A percentile compares a stretch with the other conserved stretches of the same genome.
phyloP scores from a whole-genome alignment of 345 rosid species.

The Tarenaya hassleriana region DNA sequence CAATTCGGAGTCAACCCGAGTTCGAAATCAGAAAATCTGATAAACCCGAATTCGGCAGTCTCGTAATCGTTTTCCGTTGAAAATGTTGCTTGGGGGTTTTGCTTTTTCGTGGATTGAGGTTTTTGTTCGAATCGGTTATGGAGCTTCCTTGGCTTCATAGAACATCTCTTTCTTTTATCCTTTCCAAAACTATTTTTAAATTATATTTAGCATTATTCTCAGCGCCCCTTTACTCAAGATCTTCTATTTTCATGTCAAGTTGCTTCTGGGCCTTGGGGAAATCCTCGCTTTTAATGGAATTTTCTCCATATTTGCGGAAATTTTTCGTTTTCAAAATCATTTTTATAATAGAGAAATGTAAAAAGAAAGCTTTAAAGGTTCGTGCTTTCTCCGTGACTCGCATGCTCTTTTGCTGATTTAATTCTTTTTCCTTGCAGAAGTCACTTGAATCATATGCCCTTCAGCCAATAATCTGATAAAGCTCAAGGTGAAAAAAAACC shows the following conservation, averaged over 20 bases:
- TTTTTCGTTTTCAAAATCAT: conserved; percentile 17
- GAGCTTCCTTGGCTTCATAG: no score
- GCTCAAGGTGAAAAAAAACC: conserved; percentile 32
- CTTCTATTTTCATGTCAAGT: conserved; percentile 21
- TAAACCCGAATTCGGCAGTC: no score
- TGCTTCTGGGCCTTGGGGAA: conserved; percentile 23
- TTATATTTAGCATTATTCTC: conserved; percentile 18
- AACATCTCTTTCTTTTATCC: no score
- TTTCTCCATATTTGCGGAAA: conserved; percentile 13
- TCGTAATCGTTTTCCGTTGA: no score
- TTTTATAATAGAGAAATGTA: conserved; percentile 22
- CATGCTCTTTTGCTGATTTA: conserved; percentile 24
- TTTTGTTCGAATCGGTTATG: no score
- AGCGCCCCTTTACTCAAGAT: conserved; percentile 41
- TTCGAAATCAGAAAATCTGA: no score
- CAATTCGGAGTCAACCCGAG: no score
- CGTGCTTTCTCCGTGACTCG: conserved; percentile 53
- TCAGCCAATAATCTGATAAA: conserved; percentile 29
- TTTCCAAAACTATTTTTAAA: conserved; percentile 8
- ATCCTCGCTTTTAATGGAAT: conserved; percentile 18
- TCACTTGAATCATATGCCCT: conserved; percentile 30
- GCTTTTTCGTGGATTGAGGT: no score
- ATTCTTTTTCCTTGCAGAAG: conserved; percentile 31
- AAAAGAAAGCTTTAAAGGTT: conserved; percentile 26
- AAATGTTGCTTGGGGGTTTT: no score